These are phyloP conservation scores for Spergularia marina DNA, from an alignment of 148 eudicot species.

Conservation along the genomic window DNA sequence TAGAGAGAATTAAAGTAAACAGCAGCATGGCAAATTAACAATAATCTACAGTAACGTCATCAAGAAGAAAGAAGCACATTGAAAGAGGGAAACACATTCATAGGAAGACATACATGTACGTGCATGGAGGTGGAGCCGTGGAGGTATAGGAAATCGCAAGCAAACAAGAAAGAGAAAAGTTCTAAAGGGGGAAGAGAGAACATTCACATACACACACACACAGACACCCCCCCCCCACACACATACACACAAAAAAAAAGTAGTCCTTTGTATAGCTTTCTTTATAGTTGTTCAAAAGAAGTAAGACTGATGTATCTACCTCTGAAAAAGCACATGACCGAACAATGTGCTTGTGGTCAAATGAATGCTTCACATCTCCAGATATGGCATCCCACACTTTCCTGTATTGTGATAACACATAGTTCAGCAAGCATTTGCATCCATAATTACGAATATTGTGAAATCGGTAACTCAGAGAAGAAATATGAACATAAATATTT, in stretches of 20 bases:
- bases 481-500: neutral
- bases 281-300: neutral
- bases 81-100: neutral
- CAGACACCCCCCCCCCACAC: no score
- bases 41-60: conserved; percentile 4
- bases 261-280: neutral
- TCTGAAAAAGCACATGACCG: conserved; percentile 92
- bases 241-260: no score
- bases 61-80: neutral
- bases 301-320: conserved; percentile 37
- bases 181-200: no score
- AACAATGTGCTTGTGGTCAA: conserved; percentile 96
- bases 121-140: neutral
- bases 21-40: conserved; percentile 6
- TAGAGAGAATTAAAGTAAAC: neutral
- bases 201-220: no score
- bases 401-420: conserved; percentile 42
- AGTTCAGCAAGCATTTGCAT: neutral
- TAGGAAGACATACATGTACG: neutral
- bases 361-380: conserved; percentile 88
- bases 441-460: neutral
- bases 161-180: no score
- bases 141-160: no score
- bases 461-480: neutral
- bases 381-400: conserved; percentile 96